These are phyloP conservation scores for Pseudomonodictys pantanalensis DNA, from an alignment of 495 filamentous ascomycete species.

Conservation along the genomic window DNA sequence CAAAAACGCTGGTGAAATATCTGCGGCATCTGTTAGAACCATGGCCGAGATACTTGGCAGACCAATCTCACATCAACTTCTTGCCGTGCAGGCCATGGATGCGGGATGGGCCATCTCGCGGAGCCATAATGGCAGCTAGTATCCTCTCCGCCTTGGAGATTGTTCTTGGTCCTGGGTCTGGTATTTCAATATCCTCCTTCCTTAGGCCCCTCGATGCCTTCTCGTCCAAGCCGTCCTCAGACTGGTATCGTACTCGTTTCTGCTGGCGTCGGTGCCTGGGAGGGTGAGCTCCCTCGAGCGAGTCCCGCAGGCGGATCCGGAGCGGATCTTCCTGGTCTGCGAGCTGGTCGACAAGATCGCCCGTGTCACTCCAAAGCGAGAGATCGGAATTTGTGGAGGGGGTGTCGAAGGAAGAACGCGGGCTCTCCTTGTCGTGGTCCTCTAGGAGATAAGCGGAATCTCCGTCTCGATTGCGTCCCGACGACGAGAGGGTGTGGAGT, in stretches of 20 bases:
- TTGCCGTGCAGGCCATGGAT: conserved; percentile 93
- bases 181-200: conserved; percentile 79
- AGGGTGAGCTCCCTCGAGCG: conserved; percentile 56
- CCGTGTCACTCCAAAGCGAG: conserved; percentile 86
- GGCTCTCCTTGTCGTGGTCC: conserved; percentile 50
- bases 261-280: conserved; percentile 38
- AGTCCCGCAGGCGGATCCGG: conserved; percentile 59
- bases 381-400: conserved; percentile 68
- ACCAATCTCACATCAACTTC: conserved; percentile 72
- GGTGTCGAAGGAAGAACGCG: conserved; percentile 47
- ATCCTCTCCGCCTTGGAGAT: conserved; percentile 63
- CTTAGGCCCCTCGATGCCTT: conserved; percentile 54
- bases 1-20: conserved; percentile 97
- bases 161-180: conserved; percentile 59
- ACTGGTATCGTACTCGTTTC: conserved; percentile 55
- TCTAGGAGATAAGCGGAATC: conserved; percentile 44
- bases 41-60: background rate
- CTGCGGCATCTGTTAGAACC: conserved; percentile 45
- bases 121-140: conserved; percentile 81
- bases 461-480: conserved; percentile 39
- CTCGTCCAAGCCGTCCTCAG: conserved; percentile 35
- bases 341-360: conserved; percentile 87
- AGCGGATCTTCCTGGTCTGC: conserved; percentile 77
- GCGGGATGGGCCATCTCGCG: conserved; percentile 60
- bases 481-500: conserved; percentile 52